Percentiles rank a stretch among this genome's conserved stretches.
Conservation (phyloP, 176 grass and related monocot species). For the Puya raimondii region DNA sequence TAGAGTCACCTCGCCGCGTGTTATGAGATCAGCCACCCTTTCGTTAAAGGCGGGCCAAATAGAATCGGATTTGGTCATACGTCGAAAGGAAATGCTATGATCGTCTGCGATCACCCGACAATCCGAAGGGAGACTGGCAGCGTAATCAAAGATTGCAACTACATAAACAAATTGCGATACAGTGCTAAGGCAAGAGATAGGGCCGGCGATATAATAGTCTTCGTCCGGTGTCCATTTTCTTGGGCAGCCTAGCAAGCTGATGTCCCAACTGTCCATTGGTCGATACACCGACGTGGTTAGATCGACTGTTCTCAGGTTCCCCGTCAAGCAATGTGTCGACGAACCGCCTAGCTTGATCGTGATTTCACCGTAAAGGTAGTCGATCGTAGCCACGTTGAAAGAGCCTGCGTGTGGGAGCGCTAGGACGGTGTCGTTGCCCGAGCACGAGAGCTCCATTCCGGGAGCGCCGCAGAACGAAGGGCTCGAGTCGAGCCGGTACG, state of each 20-base stretch:
- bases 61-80: background rate
- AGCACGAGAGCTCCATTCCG: conserved; percentile 20
- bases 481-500: conserved; percentile 18
- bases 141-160: background rate
- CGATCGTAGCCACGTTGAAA: conserved; percentile 12
- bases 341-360: conserved; percentile 5
- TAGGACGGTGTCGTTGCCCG: conserved; percentile 14
- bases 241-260: conserved; percentile 12
- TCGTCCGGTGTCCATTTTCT: background rate
- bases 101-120: background rate
- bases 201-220: background rate
- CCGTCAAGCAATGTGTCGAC: conserved; percentile 6
- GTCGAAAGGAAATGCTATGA: background rate
- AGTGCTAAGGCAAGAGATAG: conserved; percentile 18
- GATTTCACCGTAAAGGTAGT: conserved; percentile 3
- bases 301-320: conserved; percentile 9
- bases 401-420: background rate
- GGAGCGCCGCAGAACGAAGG: conserved; percentile 12
- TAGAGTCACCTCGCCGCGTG: background rate
- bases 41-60: background rate
- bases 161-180: conserved; percentile 9
- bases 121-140: background rate
- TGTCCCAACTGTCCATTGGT: rapidly evolving
- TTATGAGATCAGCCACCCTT: background rate
- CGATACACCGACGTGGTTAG: background rate